These are phyloP conservation scores for Lachancea quebecensis DNA, from an alignment of 805 yeast genomes.

Conservation along the genomic window DNA sequence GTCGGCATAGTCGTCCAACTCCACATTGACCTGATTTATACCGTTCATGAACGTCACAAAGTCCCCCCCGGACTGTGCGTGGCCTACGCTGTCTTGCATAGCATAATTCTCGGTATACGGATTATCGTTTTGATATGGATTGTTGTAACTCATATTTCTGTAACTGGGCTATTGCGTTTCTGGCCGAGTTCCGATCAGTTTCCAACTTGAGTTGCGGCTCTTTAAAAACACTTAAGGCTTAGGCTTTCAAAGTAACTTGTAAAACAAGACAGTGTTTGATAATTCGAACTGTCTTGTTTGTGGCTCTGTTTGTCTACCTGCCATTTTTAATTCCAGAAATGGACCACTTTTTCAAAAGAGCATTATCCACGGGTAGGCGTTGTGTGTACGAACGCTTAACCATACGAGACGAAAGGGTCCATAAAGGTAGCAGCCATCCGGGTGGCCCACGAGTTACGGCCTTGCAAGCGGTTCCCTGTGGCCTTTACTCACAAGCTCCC, in stretches of 20 bases:
- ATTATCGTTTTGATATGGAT: slow-evolving; percentile 24
- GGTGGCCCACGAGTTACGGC: too few relatives aligned
- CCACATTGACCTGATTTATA: slow-evolving; percentile 60
- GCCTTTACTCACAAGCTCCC: too few relatives aligned
- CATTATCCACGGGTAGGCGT: not conserved
- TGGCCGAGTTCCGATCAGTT: too few relatives aligned
- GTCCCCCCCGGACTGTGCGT: slow-evolving; percentile 35
- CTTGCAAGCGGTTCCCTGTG: too few relatives aligned
- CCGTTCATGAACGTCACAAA: slow-evolving; percentile 62
- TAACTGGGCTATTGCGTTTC: too few relatives aligned
- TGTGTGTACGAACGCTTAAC: not conserved
- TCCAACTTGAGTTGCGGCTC: too few relatives aligned
- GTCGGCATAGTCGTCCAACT: slow-evolving; percentile 63
- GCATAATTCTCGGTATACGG: slow-evolving; percentile 18
- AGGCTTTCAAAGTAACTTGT: not conserved
- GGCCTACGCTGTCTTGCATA: slow-evolving; percentile 16
- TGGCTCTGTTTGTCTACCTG: not conserved
- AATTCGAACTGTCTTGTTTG: not conserved
- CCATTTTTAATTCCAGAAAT: not conserved
- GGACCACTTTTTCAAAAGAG: not conserved
- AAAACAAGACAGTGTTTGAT: not conserved
- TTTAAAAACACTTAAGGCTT: not conserved
- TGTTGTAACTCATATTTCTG: slow-evolving; percentile 26
- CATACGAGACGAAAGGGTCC: not conserved
- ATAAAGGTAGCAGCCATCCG: too few relatives aligned